These are phyloP conservation scores for Luvunga scandens DNA, from an alignment of 345 rosid genomes.

Conservation along the genomic window DNA sequence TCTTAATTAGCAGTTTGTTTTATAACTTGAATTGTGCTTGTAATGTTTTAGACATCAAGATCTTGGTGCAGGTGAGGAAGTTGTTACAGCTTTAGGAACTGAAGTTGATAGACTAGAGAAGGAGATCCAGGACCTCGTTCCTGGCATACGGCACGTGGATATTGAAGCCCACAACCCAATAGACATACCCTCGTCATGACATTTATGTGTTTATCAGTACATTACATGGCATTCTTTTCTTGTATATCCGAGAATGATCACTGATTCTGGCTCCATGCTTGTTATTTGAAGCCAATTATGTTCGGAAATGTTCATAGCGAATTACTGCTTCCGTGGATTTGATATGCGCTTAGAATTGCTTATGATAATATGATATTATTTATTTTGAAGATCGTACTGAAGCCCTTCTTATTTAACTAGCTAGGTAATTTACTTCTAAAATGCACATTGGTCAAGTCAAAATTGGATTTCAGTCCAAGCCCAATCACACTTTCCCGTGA, in stretches of 20 bases:
- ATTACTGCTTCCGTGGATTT: background rate
- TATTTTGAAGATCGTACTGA: background rate
- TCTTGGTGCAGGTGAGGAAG: constrained; percentile 77
- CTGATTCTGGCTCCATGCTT: background rate
- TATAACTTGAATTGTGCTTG: background rate
- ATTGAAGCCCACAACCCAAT: constrained; percentile 95
- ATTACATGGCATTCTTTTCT: background rate
- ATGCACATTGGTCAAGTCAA: too few species aligned
- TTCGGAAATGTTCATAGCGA: background rate
- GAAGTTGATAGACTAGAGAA: constrained; percentile 97
- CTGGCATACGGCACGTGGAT: constrained; percentile 94
- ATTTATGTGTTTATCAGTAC: background rate
- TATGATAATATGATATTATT: background rate
- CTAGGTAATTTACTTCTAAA: background rate
- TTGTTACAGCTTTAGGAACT: constrained; percentile 93
- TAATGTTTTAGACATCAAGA: background rate
- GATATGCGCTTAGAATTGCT: background rate
- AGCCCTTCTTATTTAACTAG: background rate
- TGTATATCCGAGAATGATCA: background rate
- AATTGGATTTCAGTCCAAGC: too few species aligned
- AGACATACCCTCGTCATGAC: constrained; percentile 25
- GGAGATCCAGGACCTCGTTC: constrained; percentile 94
- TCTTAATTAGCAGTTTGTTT: background rate
- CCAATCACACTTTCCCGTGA: too few species aligned
- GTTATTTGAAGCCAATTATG: background rate